Base-by-base conservation (phyloP, 331 rosid species). In the Rosa hybrid region DNA sequence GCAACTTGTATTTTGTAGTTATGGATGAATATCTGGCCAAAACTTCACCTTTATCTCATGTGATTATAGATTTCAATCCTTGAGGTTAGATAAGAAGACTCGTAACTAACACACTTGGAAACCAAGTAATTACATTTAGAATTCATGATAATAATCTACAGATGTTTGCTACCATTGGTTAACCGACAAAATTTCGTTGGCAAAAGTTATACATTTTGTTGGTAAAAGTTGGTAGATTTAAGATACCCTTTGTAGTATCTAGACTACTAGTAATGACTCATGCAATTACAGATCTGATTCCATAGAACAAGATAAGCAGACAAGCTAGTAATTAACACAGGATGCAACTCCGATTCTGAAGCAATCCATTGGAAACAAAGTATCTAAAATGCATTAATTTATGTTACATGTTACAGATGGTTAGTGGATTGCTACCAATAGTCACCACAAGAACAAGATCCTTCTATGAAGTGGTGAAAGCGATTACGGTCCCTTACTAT, bases 401-500 rank as follows among this genome's bases (percentile, higher is more conserved):
- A 18, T 60, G 38, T 59, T 45, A 71, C 63, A 57, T 23, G 44
- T 44, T 53, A 53, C 77, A 74, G 16, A 67, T 11, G 46, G 7
- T n/a, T 21, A 12, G 30, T 4, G 13, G 21, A 42, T 50, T 39
- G 53, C 79, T 81, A 92, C 92, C 87, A 87, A 51, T 87, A 90
- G 72, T 80, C 92, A 76, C 73, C 54, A 74, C 91, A 90, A 78
- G 94, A 91, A 87, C 92, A 91, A 53, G 72, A 77, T 78, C 91
- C 94, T 56, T 91, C 91, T 64, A 71, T 77, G 80, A 91, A 90
- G 67, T 87, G 92, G 77, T 90, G 92, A 81, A 91, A 87, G 34
- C 94, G 90, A 78, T 79, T 86, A 17, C 92, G 91, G 50, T 91
- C 97, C 81, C 94, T 85, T 14, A 88, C 92, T 45, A 83, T 77